Evolutionary conservation across 768 basidiomycete genomes (phyloP).

Genomic region (Lactifluus subvellereus): DNA sequence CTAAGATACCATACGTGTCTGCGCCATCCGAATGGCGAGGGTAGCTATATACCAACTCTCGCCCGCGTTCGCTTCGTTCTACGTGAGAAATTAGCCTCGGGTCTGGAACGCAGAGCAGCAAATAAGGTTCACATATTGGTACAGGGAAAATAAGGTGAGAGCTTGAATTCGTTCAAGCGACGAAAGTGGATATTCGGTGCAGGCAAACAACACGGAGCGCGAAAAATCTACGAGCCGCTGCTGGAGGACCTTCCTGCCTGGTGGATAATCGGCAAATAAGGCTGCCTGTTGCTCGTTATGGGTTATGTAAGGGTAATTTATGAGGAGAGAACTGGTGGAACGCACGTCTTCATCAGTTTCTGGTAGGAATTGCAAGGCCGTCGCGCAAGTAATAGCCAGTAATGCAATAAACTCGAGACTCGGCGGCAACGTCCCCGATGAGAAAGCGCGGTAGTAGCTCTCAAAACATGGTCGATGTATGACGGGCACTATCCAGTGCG

Average conservation of each 20-base stretch:
- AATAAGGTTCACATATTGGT: slow-evolving; percentile 21
- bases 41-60: slow-evolving; percentile 22
- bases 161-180: slow-evolving; percentile 27
- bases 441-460: slow-evolving; percentile 22
- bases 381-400: slow-evolving; percentile 26
- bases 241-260: slow-evolving; percentile 24
- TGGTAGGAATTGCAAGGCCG: slow-evolving; percentile 26
- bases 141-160: slow-evolving; percentile 20
- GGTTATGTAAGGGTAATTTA: not conserved
- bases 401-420: slow-evolving; percentile 24
- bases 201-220: slow-evolving; percentile 20
- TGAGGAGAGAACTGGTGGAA: not conserved
- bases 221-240: slow-evolving; percentile 24
- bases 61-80: slow-evolving; percentile 19
- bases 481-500: slow-evolving; percentile 24
- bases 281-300: slow-evolving; percentile 4
- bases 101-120: not conserved
- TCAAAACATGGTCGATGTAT: slow-evolving; percentile 27
- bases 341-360: slow-evolving; percentile 25
- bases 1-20: slow-evolving; percentile 22
- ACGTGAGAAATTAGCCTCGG: not conserved
- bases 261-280: slow-evolving; percentile 23
- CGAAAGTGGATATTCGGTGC: slow-evolving; percentile 13
- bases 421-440: slow-evolving; percentile 19
- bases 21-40: slow-evolving; percentile 27